Evolutionary conservation across 495 filamentous ascomycete genomes (phyloP), one percentile per base, ranked within the genome.

Genomic region (Trichoderma parareesei): DNA sequence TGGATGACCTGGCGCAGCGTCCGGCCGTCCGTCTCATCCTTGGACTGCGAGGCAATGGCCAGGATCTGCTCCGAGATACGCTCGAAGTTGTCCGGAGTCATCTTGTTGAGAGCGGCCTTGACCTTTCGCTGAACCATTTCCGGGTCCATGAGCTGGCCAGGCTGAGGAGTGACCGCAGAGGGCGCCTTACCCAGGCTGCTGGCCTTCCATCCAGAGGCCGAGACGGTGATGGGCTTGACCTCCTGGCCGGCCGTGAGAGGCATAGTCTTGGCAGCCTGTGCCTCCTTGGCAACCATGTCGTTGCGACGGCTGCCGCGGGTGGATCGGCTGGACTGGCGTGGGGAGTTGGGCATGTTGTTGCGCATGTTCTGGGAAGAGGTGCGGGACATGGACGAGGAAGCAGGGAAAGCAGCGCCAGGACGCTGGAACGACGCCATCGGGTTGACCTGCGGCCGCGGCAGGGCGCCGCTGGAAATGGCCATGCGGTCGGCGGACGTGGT

Each of bases 21-120:
- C 18, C 94, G 88, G 44, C 94, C 94, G 72, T 99, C 95, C 6
- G 84, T 83, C 80, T 99, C 94, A 71, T 93, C 88, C 82, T 95
- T 96, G 41, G 94, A 98, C 72, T 99, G 94, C 10, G 84, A 87
- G 42, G 93, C 91, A 70, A 99, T 98, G 44, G 87, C 84, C 37
- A 98, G 83, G 63, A 99, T 96, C 75, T 98, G 92, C 61, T 90
- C 88, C 20, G 94, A 82, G 65, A 99, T 97, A 81, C 88, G 91
- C 69, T 97, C 92, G 73, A 99, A 99, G 70, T 97, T 98, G 78
- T 98, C 94, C 1, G 94, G 94, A 0, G 94, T 97, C 95, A 99
- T 98, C 88, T 98, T 98, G 85, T 99, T 98, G 69, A 99, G 79
- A 60, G 89, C 90, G 64, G 91, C 90, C 85, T 99, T 99, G 72